These are phyloP conservation scores for Panaeolus cyanescens DNA, from an alignment of 768 basidiomycete species.

Conservation along the genomic window DNA sequence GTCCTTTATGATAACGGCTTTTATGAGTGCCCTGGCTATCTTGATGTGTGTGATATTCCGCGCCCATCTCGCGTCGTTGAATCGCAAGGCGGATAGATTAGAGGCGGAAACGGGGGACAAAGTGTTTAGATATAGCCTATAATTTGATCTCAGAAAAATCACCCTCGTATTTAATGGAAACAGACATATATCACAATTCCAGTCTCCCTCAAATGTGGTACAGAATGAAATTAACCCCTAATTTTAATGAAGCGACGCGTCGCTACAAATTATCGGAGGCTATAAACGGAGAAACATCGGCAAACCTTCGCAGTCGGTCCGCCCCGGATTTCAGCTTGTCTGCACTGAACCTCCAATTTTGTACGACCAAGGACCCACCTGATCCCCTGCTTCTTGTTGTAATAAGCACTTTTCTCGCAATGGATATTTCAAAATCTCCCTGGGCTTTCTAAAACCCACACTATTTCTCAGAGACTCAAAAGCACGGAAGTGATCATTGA, in stretches of 20 bases:
- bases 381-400: constrained; percentile 1
- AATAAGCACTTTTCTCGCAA: not conserved
- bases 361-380: not conserved
- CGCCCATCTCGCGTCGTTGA: constrained; percentile 41
- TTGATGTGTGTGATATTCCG: constrained; percentile 53
- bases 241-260: not conserved
- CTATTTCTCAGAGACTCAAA: not conserved
- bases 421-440: not conserved
- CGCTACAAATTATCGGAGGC: not conserved
- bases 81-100: constrained; percentile 37
- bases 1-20: constrained; percentile 76
- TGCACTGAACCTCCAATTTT: constrained; percentile 3
- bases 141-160: constrained; percentile 8
- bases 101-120: constrained; percentile 34
- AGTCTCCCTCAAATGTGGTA: too few species aligned
- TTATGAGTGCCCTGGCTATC: constrained; percentile 50
- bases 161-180: too few species aligned
- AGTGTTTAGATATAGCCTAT: constrained; percentile 52
- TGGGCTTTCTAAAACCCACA: constrained; percentile 9
- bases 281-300: constrained; percentile 35
- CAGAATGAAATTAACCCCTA: not conserved
- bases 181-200: too few species aligned
- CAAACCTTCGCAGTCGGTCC: constrained; percentile 7
- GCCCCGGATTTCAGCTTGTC: not conserved
- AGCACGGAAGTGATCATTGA: too few species aligned